A percentile compares a stretch with the other conserved stretches of the same genome.
Conservation (phyloP, 1,139 yeast genomes). For the Blastobotrys ciferrii region DNA sequence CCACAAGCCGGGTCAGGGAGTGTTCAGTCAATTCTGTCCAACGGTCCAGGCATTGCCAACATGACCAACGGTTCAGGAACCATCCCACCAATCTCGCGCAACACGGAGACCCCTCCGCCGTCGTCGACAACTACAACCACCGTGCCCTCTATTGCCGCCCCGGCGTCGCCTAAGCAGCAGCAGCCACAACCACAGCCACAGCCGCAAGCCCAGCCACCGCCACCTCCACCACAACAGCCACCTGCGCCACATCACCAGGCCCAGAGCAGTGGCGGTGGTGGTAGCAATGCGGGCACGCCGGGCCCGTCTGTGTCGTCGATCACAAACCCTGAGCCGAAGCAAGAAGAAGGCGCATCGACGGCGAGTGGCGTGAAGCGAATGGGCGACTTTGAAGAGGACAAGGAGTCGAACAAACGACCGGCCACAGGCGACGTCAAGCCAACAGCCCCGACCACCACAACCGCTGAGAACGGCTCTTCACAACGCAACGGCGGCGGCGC, state of each 20-base stretch:
- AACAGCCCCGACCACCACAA: conserved; percentile 2
- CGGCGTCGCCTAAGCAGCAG: conserved; percentile 11
- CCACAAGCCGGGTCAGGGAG: conserved; percentile 17
- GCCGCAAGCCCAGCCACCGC: conserved; percentile 16
- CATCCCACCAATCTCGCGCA: conserved; percentile 7
- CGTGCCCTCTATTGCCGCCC: not conserved
- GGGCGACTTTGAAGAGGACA: conserved; percentile 19
- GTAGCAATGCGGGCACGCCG: conserved; percentile 10
- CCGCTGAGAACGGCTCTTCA: not conserved
- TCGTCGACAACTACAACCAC: not conserved
- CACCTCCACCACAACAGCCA: conserved; percentile 17
- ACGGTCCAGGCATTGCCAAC: conserved; percentile 8
- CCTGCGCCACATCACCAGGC: not conserved
- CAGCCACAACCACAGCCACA: conserved; percentile 16
- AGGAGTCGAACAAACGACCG: conserved; percentile 17
- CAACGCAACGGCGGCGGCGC: not conserved
- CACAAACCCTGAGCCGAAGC: conserved; percentile 8
- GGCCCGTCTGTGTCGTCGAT: conserved; percentile 10
- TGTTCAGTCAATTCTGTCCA: conserved; percentile 4
- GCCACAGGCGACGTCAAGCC: conserved; percentile 18
- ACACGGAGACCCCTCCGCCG: conserved; percentile 6
- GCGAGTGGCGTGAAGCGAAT: conserved; percentile 16
- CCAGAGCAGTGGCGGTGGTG: conserved; percentile 7
- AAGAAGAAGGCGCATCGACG: conserved; percentile 7
- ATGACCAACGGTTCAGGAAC: not conserved